phyloP scores from a whole-genome alignment of 225 moss, liverwort and hornwort genomes.

The Antitrichia curtipendula region DNA sequence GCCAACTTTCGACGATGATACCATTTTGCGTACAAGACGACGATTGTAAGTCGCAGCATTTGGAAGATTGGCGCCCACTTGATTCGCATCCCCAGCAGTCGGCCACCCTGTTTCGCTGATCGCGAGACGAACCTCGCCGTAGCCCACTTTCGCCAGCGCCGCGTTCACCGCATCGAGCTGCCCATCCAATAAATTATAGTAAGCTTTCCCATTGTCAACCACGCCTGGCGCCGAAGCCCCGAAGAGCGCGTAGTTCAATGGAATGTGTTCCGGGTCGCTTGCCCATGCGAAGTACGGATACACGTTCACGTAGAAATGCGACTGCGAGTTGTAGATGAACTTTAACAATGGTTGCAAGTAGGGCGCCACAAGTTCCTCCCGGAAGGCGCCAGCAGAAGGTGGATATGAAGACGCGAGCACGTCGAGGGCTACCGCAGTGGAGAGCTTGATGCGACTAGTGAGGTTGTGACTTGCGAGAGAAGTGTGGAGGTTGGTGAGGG shows the following conservation, averaged over 20 bases:
- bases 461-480: conserved; percentile 48
- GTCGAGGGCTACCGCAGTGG: conserved; percentile 57
- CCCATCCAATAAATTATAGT: conserved; percentile 68
- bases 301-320: conserved; percentile 70
- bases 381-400: conserved; percentile 57
- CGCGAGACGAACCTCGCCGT: conserved; percentile 46
- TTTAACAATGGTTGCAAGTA: conserved; percentile 43
- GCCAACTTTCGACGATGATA: conserved; percentile 28
- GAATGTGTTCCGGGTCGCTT: conserved; percentile 36
- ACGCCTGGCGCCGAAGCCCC: conserved; percentile 34
- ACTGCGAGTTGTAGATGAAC: conserved; percentile 56
- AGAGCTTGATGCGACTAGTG: conserved; percentile 50
- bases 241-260: conserved; percentile 66
- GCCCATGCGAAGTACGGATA: conserved; percentile 88
- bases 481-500: conserved; percentile 54
- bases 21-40: conserved; percentile 43
- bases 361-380: conserved; percentile 9
- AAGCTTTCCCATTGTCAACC: conserved; percentile 45
- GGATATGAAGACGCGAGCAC: conserved; percentile 52
- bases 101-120: conserved; percentile 95
- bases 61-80: conserved; percentile 33
- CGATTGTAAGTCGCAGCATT: conserved; percentile 61
- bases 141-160: conserved; percentile 58
- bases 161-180: conserved; percentile 77
- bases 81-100: conserved; percentile 42